These are phyloP conservation scores for Annulohypoxylon moriforme DNA, from an alignment of 495 filamentous ascomycete species.

Conservation along the genomic window DNA sequence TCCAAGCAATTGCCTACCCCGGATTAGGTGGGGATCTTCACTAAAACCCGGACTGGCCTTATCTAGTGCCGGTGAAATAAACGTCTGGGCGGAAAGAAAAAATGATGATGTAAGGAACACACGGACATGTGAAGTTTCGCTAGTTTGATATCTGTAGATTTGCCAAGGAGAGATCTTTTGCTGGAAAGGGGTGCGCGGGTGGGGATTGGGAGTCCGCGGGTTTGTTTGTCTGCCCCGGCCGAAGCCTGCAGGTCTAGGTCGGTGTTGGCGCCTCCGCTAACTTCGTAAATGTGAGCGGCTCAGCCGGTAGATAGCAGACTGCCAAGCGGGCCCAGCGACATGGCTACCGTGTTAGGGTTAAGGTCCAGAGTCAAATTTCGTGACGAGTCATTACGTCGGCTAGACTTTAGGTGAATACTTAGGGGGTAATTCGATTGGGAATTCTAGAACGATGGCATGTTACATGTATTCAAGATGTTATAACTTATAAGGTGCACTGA, in stretches of 20 bases:
- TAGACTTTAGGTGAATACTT: not conserved
- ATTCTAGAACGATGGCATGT: not conserved
- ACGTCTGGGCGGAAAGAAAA: not conserved
- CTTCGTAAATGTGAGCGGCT: not conserved
- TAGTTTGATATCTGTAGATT: not conserved
- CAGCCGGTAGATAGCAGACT: not conserved
- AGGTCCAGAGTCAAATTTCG: not conserved
- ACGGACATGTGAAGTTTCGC: not conserved
- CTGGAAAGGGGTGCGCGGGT: not conserved
- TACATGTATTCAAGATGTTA: not conserved
- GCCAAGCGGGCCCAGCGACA: not conserved
- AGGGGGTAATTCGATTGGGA: not conserved
- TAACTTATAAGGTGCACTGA: too few relatives aligned
- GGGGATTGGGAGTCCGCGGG: not conserved
- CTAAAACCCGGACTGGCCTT: not conserved
- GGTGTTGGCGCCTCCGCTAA: not conserved
- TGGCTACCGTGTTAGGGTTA: not conserved
- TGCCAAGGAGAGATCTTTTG: conserved; percentile 8
- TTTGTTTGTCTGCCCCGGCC: not conserved
- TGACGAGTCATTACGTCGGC: not conserved
- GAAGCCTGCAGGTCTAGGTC: conserved; percentile 7
- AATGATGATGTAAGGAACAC: not conserved
- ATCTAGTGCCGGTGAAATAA: not conserved
- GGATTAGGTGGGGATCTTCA: not conserved
- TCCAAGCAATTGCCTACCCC: not conserved